Base-by-base conservation (phyloP, 1,284 basidiomycete species). In the Sporisorium sorghi region DNA sequence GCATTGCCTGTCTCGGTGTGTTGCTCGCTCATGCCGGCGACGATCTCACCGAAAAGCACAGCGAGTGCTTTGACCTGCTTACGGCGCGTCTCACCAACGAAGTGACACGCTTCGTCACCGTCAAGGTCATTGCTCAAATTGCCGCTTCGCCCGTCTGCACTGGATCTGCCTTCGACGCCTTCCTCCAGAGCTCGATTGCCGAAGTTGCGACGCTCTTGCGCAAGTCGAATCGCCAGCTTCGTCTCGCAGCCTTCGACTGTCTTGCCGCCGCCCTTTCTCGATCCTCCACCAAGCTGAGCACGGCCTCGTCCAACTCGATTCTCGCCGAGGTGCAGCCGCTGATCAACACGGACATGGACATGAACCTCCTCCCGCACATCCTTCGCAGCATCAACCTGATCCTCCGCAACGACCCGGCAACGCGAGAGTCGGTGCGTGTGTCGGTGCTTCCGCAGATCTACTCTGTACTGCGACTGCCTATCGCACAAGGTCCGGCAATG, bases 21-120 rank as follows among this genome's bases (percentile, higher is more conserved):
- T 86, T 98, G 5, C 92, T 97, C 88, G 89, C 93, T 37, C 90
- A 90, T 73, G 93, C 93, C 11, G 91, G 92, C 0, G 93, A 94
- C 54, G 86, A 90, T 17, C 79, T 88, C 15, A 76, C 80, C 0
- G 83, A 86, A n/a, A 67, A 78, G 42, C 85, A 85, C 49, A 58
- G 76, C 4, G 78, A 80, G 5, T 84, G 84, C 26, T 83, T 89
- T 47, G 89, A 89, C 5, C 90, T 97, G 58, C 91, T 96, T 79
- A 88, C 90, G 47, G 88, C 90, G 5, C 89, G 91, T 2, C 91
- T 95, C 1, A 89, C 90, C 32, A 87, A 86, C 55, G 88, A 89
- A 66, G 85, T 86, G 39, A 88, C 87, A 1, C 85, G 87, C 30
- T 78, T 86, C 17, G 84, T 86, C 11, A 86, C 87, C 21, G 84